Conservation (phyloP, 2,329 filamentous ascomycete species). For the Pseudogymnoascus sp. region DNA sequence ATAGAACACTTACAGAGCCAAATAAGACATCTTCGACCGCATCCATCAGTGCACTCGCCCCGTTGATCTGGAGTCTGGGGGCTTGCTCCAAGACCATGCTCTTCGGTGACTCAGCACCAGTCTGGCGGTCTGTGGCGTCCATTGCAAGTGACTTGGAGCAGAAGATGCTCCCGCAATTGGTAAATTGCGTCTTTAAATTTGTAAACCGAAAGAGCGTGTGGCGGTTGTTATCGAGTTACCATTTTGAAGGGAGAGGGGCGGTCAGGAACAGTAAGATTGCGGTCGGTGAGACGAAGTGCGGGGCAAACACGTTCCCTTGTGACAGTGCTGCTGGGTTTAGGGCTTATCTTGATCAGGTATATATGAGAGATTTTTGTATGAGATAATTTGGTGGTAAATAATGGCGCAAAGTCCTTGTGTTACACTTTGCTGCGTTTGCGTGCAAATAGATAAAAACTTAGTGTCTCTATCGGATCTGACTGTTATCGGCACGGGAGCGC, state of each 20-base stretch:
- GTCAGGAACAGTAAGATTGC: slow-evolving; percentile 18
- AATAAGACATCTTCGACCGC: slow-evolving; percentile 81
- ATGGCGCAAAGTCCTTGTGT: neutral
- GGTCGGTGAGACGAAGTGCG: neutral
- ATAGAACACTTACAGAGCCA: slow-evolving; percentile 60
- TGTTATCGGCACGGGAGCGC: slow-evolving; percentile 2
- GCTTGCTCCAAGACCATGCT: slow-evolving; percentile 8
- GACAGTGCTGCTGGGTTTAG: neutral
- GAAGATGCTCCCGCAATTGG: neutral
- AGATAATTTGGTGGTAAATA: slow-evolving; percentile 10
- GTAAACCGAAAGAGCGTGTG: slow-evolving; percentile 12
- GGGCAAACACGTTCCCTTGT: neutral
- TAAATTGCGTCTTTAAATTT: neutral
- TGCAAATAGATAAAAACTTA: neutral
- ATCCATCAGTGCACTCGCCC: slow-evolving; percentile 33
- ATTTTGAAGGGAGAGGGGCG: slow-evolving; percentile 21
- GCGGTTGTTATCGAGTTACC: slow-evolving; percentile 24
- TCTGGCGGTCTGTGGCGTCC: neutral
- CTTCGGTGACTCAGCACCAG: slow-evolving; percentile 2
- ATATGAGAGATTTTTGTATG: neutral
- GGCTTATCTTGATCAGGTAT: slow-evolving; percentile 6
- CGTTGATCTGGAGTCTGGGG: slow-evolving; percentile 4
- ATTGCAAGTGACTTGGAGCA: slow-evolving; percentile 6
- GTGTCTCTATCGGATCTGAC: neutral
- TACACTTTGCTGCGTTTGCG: neutral